Base-by-base conservation (phyloP, 768 basidiomycete genomes). In the Lactarius trivialis region DNA sequence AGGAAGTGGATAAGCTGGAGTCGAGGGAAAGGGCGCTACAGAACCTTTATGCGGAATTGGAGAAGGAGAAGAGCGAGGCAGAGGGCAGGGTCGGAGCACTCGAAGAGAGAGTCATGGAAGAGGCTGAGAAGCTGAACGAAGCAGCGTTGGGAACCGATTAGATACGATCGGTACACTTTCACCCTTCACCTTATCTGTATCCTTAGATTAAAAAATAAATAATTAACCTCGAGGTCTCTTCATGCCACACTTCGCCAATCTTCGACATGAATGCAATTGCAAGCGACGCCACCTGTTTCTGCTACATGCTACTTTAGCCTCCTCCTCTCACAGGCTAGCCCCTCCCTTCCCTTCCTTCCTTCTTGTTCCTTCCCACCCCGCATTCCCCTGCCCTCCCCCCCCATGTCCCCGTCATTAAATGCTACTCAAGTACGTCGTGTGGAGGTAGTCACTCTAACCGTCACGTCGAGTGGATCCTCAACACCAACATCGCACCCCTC, bases 51-150 rank as follows among this genome's bases (percentile, higher is more conserved):
- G 85, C 83, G n/a, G 94, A 94, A 68, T 73, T 98, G 64, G 84
- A 87, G 60, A 76, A 78, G 60, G 88, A 93, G 74, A 78, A 83
- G 68, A 75, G 80, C 55, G 87, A 88, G 54, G 75, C 81, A 3
- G 79, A 81, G 68, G 77, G 74, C 24, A 79, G 85, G 52, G 79
- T 91, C 34, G 79, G 78, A 4, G 74, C 70, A 51, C 75, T 92
- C 70, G 95, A 98, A 72, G 95, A 97, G 74, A 85, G 83, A 76
- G 73, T 96, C 67, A 93, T 93, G 88, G 81, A 77, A 5, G 88
- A 92, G 71, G 90, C 89, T 4, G 91, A 92, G 74, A 87, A 83
- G 9, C 68, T 88, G 70, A 92, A 92, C 71, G 90, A 91, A 66
- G 87, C 80, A 28, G 84, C 85, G 24, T 80, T 91, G 57, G 85